These are phyloP conservation scores for Podospora didyma DNA, from an alignment of 495 filamentous ascomycete genomes.

Conservation along the genomic window DNA sequence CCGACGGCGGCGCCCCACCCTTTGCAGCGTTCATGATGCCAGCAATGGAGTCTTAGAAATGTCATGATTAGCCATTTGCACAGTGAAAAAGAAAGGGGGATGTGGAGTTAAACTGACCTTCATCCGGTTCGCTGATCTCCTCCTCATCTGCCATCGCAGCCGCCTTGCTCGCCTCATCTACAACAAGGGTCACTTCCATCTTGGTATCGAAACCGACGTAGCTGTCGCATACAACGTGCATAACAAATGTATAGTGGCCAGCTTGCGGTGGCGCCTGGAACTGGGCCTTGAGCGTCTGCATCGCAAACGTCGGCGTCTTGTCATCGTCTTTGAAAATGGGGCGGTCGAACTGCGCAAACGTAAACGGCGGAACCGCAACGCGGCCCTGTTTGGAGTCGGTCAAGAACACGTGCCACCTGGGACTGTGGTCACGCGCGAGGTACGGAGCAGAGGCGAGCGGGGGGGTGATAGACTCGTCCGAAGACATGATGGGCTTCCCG, in stretches of 20 bases:
- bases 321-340: constrained; percentile 68
- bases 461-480: constrained; percentile 64
- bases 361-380: constrained; percentile 91
- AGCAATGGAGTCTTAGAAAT: constrained; percentile 73
- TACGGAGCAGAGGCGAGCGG: constrained; percentile 87
- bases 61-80: constrained; percentile 26
- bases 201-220: constrained; percentile 91
- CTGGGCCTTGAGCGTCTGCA: constrained; percentile 95
- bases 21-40: constrained; percentile 93
- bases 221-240: constrained; percentile 89
- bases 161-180: constrained; percentile 88
- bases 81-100: constrained; percentile 2
- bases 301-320: constrained; percentile 74
- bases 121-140: constrained; percentile 95
- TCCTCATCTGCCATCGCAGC: constrained; percentile 76
- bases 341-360: constrained; percentile 85
- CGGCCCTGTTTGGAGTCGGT: constrained; percentile 90
- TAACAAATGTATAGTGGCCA: constrained; percentile 85
- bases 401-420: constrained; percentile 89
- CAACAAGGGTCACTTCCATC: constrained; percentile 78
- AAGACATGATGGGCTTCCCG: constrained; percentile 45
- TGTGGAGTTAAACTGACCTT: constrained; percentile 59
- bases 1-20: constrained; percentile 48
- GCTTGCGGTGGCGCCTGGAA: constrained; percentile 93
- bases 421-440: constrained; percentile 81